A percentile compares a stretch with the other conserved stretches of the same genome.
These are phyloP conservation scores for Blastomyces gilchristii DNA, from an alignment of 2,329 filamentous ascomycete species.

Conservation along the genomic window DNA sequence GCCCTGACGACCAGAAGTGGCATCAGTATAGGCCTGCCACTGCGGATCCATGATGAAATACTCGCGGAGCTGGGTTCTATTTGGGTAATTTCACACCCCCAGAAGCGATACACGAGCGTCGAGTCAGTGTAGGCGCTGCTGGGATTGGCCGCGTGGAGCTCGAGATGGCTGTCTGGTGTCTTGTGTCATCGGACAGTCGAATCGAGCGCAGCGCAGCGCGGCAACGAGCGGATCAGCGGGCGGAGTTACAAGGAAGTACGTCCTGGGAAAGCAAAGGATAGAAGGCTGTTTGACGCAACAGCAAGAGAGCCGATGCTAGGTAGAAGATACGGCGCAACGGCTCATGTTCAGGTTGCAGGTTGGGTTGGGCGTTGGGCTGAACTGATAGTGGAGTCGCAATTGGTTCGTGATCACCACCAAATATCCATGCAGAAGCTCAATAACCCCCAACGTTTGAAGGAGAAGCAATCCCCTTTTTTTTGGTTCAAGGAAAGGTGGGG, in stretches of 20 bases:
- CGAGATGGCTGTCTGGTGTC: background rate
- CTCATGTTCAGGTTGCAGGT: constrained; percentile 14
- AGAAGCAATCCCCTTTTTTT: background rate
- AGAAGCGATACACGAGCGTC: constrained; percentile 19
- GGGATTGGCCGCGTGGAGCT: constrained; percentile 12
- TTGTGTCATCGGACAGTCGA: background rate
- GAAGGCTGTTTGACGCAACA: constrained; percentile 14
- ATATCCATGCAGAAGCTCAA: constrained; percentile 1
- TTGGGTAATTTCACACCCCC: background rate
- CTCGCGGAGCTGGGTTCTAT: constrained; percentile 10
- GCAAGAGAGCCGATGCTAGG: constrained; percentile 15
- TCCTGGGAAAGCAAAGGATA: constrained; percentile 21
- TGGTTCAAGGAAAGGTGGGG: background rate
- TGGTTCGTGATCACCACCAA: constrained; percentile 2
- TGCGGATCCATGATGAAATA: constrained; percentile 44
- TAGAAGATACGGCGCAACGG: constrained; percentile 12
- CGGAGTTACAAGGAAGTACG: background rate
- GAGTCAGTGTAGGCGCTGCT: constrained; percentile 6
- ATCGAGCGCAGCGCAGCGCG: background rate
- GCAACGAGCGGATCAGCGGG: background rate
- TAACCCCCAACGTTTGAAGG: background rate
- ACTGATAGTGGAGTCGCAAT: constrained; percentile 10
- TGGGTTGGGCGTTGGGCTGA: constrained; percentile 6
- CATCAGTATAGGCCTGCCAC: constrained; percentile 60
- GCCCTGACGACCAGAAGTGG: constrained; percentile 49